Base-by-base conservation (phyloP, 192 early-diverging fungal genomes). In the Linderina pennispora region DNA sequence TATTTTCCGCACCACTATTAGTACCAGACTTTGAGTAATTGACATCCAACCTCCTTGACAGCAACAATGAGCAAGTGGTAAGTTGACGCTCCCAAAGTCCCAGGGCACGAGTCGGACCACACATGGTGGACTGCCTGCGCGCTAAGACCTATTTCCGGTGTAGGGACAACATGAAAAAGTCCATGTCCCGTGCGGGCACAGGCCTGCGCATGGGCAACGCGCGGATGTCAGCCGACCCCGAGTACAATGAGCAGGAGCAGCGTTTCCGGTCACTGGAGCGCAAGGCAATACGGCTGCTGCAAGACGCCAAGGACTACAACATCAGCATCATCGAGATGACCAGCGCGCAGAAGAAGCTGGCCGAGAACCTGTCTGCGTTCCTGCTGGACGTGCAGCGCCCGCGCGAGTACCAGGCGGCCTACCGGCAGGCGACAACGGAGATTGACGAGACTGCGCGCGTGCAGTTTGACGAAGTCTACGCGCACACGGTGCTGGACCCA, bases 291-390 rank as follows among this genome's bases (percentile, higher is more conserved):
- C 84, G 79, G 25, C 69, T 97, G 2, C 79, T 91, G 53, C 89
- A 87, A 49, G 92, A 98, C 59, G 81, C 96, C 9, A 94, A 94
- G 58, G 88, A 89, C 36, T 97, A 97, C 59, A 77, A 94, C 24
- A 83, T 90, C 52, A 82, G 90, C 23, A 74, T 98, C 28, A 45
- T 52, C 76, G 90, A 78, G 17, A 91, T 96, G 84, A 89, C 90
- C 6, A 66, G 77, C 3, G 77, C 94, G 23, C 93, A 99, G 59
- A 57, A 78, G 15, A 78, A 80, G 9, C 86, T 98, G 47, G 89
- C 91, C 0, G 85, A 88, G 31, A 92, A 88, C 17, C 77, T 97
- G 16, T 84, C 86, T n/a, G 75, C 78, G 11, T 94, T 96, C 49
- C 50, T 74, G 10, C 89, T 97, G 49, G 92, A 95, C 31, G 86